These are phyloP conservation scores for Tolypocladium album DNA, from an alignment of 2,329 filamentous ascomycete genomes.

Conservation along the genomic window DNA sequence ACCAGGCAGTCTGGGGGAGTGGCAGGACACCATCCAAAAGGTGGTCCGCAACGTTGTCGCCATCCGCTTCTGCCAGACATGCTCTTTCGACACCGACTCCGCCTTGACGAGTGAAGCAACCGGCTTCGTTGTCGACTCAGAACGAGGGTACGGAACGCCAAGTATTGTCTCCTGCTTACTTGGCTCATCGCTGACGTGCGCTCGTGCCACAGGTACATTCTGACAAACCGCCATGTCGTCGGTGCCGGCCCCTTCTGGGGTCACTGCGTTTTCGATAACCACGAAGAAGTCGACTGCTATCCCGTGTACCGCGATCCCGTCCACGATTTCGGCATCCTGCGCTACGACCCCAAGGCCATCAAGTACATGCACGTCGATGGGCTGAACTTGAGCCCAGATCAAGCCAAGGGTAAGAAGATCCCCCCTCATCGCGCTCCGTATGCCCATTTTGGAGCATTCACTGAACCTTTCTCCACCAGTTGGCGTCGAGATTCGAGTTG, in stretches of 20 bases:
- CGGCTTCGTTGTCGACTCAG: conserved; percentile 92
- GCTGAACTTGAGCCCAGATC: conserved; percentile 71
- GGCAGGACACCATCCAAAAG: conserved; percentile 90
- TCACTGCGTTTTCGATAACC: conserved; percentile 97
- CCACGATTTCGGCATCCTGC: conserved; percentile 94
- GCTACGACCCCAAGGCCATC: conserved; percentile 91
- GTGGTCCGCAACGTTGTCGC: conserved; percentile 94
- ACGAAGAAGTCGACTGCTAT: conserved; percentile 91
- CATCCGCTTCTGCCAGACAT: conserved; percentile 98
- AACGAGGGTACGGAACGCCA: conserved; percentile 55
- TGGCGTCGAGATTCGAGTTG: conserved; percentile 88
- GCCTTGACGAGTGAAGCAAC: conserved; percentile 93
- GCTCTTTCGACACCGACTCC: conserved; percentile 93
- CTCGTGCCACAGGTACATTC: conserved; percentile 47
- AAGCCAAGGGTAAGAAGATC: conserved; percentile 50
- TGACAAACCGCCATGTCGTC: conserved; percentile 89
- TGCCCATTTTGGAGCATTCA: not conserved
- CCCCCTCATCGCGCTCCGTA: not conserved
- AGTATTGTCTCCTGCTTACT: not conserved
- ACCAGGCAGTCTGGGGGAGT: conserved; percentile 48
- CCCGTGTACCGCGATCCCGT: conserved; percentile 97
- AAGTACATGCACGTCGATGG: conserved; percentile 91
- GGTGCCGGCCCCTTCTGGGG: conserved; percentile 95
- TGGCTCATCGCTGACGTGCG: not conserved
- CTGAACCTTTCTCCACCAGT: conserved; percentile 34